Percentiles rank a stretch among this genome's conserved stretches.
phyloP scores from a whole-genome alignment of 2,329 filamentous ascomycete species.

The Simplicillium aogashimaense region DNA sequence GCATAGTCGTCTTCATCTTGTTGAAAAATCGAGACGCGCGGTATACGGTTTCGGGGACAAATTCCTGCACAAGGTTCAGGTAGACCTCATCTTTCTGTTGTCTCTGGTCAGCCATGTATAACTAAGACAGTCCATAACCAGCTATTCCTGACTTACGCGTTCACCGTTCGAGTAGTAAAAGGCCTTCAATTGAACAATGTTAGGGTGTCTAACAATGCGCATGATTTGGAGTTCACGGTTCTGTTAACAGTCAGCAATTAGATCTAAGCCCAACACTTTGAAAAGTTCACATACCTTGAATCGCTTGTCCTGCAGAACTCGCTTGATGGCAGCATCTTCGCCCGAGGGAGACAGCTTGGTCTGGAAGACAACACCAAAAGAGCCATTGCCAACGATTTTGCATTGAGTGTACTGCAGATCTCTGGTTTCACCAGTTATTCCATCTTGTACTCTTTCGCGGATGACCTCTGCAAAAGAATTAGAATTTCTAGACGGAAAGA shows the following conservation, averaged over 20 bases:
- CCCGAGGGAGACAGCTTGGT: slow-evolving; percentile 97
- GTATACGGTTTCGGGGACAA: slow-evolving; percentile 96
- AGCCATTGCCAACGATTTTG: slow-evolving; percentile 99
- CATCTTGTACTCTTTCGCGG: slow-evolving; percentile 98
- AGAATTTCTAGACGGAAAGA: slow-evolving; percentile 13
- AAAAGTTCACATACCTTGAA: slow-evolving; percentile 68
- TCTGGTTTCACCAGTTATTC: slow-evolving; percentile 88
- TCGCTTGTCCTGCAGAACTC: slow-evolving; percentile 96
- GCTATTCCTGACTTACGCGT: slow-evolving; percentile 51
- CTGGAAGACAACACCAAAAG: slow-evolving; percentile 97
- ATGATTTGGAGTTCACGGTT: slow-evolving; percentile 99
- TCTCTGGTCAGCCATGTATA: slow-evolving; percentile 1
- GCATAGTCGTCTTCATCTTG: slow-evolving; percentile 99
- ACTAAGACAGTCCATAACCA: too few relatives aligned
- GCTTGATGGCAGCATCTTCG: slow-evolving; percentile 98
- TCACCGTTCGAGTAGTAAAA: slow-evolving; percentile 99
- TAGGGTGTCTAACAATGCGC: slow-evolving; percentile 97
- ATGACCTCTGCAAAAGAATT: slow-evolving; percentile 65
- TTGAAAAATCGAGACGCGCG: slow-evolving; percentile 97
- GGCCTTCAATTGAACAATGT: slow-evolving; percentile 97
- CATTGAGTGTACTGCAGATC: slow-evolving; percentile 98
- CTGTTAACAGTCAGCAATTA: slow-evolving; percentile 36
- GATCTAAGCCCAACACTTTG: neutral
- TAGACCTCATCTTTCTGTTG: slow-evolving; percentile 92
- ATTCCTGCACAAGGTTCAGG: slow-evolving; percentile 95